A percentile compares a stretch with the other conserved stretches of the same genome.
phyloP scores from a whole-genome alignment of 2,329 filamentous ascomycete species.

The Metarhizium guizhouense region DNA sequence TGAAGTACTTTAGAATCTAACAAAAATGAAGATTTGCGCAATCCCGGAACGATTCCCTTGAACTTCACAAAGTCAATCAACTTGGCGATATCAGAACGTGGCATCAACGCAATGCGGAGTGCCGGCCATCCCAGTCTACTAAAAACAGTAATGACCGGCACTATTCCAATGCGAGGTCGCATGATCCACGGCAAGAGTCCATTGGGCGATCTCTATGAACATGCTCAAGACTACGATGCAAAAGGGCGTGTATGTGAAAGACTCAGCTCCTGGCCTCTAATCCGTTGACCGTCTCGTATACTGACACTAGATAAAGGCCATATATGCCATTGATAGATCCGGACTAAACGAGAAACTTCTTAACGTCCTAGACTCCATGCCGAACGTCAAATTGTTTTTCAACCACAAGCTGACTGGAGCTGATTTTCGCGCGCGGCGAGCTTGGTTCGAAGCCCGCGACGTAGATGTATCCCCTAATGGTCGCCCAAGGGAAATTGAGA shows the following conservation, averaged over 20 bases:
- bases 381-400: conserved; percentile 89
- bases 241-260: conserved; percentile 62
- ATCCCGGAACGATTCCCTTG: conserved; percentile 71
- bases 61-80: conserved; percentile 99
- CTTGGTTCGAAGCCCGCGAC: conserved; percentile 70
- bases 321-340: conserved; percentile 78
- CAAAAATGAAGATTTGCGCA: conserved; percentile 64
- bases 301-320: conserved; percentile 43
- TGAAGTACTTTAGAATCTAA: not conserved
- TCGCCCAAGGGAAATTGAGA: conserved; percentile 64
- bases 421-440: conserved; percentile 68
- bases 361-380: conserved; percentile 71
- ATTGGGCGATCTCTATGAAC: conserved; percentile 61
- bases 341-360: conserved; percentile 76
- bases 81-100: conserved; percentile 84
- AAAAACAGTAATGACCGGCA: conserved; percentile 63
- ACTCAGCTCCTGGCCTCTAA: not conserved
- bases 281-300: not conserved
- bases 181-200: conserved; percentile 80
- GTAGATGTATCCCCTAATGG: conserved; percentile 23
- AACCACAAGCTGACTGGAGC: conserved; percentile 88
- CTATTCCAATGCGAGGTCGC: conserved; percentile 88
- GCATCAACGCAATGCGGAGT: conserved; percentile 76
- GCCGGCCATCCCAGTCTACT: conserved; percentile 60
- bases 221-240: conserved; percentile 84